Percentiles rank a stretch among this genome's conserved stretches.
phyloP scores from a whole-genome alignment of 495 filamentous ascomycete species.

The Darksidea phi region DNA sequence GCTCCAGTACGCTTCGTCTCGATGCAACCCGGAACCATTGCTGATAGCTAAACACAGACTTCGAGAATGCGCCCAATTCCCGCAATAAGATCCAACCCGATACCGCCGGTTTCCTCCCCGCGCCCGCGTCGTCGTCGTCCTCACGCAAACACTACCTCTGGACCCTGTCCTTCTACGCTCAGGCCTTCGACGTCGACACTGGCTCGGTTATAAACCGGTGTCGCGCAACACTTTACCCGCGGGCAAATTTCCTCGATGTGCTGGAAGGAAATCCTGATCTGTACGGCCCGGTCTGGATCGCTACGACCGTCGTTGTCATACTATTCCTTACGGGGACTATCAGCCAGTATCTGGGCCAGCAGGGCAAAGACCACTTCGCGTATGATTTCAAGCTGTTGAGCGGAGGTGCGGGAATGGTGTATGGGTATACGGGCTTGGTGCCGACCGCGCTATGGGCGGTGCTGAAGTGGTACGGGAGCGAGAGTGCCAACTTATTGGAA shows the following conservation, averaged over 20 bases:
- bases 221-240: conserved; percentile 78
- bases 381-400: conserved; percentile 87
- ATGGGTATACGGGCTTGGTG: conserved; percentile 85
- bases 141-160: conserved; percentile 84
- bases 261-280: conserved; percentile 96
- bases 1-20: conserved; percentile 61
- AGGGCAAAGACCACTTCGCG: conserved; percentile 61
- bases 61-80: conserved; percentile 53
- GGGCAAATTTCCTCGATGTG: conserved; percentile 91
- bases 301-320: conserved; percentile 93
- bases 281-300: conserved; percentile 97
- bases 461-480: conserved; percentile 88
- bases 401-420: conserved; percentile 78
- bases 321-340: conserved; percentile 94
- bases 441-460: conserved; percentile 83
- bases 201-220: conserved; percentile 80
- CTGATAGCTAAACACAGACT: conserved; percentile 46
- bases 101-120: conserved; percentile 43
- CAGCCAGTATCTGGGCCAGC: conserved; percentile 73
- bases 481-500: conserved; percentile 86
- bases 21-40: not conserved
- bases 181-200: conserved; percentile 97
- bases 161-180: conserved; percentile 89
- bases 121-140: conserved; percentile 22
- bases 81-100: conserved; percentile 65